Evolutionary conservation across 2,329 filamentous ascomycete genomes (phyloP).

Genomic region (Oidium heveae): DNA sequence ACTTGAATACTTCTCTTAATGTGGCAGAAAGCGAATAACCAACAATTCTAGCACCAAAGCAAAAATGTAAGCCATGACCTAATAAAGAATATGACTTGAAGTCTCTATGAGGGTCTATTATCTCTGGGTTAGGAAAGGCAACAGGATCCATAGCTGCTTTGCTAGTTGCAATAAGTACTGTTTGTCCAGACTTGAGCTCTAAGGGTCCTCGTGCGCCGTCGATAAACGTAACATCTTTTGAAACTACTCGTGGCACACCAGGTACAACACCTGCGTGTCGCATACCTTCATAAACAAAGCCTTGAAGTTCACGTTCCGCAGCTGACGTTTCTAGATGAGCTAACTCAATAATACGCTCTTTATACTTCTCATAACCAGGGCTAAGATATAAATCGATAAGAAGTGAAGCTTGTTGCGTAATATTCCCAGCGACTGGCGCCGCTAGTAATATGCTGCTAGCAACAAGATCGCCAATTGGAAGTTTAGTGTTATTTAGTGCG

Average conservation of each 20-base stretch:
- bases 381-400: slow-evolving; percentile 27
- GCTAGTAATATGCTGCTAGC: slow-evolving; percentile 24
- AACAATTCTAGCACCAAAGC: slow-evolving; percentile 17
- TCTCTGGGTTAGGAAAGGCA: slow-evolving; percentile 18
- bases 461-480: slow-evolving; percentile 22
- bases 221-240: slow-evolving; percentile 17
- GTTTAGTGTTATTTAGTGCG: slow-evolving; percentile 20
- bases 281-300: slow-evolving; percentile 29
- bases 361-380: slow-evolving; percentile 23
- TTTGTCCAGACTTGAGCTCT: slow-evolving; percentile 19
- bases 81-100: slow-evolving; percentile 17
- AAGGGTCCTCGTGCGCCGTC: slow-evolving; percentile 23
- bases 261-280: slow-evolving; percentile 25
- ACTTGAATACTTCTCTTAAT: slow-evolving; percentile 19
- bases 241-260: slow-evolving; percentile 24
- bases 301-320: slow-evolving; percentile 22
- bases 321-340: slow-evolving; percentile 19
- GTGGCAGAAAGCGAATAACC: slow-evolving; percentile 18
- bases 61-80: slow-evolving; percentile 18
- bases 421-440: slow-evolving; percentile 23
- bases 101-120: slow-evolving; percentile 18
- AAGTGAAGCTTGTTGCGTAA: slow-evolving; percentile 26
- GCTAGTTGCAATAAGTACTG: slow-evolving; percentile 19
- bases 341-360: slow-evolving; percentile 23
- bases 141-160: slow-evolving; percentile 18